These are phyloP conservation scores for Teunomyces cretensis DNA, from an alignment of 805 yeast genomes.

Conservation along the genomic window DNA sequence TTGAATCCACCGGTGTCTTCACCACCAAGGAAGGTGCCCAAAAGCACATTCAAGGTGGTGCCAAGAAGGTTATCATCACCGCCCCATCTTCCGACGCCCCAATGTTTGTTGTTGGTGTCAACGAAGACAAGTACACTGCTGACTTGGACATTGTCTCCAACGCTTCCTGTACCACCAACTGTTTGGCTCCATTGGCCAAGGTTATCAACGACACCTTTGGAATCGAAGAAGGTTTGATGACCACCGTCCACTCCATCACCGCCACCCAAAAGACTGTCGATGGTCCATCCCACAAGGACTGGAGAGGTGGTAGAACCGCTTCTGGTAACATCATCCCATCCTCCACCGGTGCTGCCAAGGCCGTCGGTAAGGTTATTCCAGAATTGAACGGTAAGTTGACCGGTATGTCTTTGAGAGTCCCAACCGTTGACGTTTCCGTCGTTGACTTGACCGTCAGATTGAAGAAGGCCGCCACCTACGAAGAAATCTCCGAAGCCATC, in stretches of 20 bases:
- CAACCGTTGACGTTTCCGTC: slow-evolving; percentile 36
- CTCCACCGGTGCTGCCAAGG: slow-evolving; percentile 39
- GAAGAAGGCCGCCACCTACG: slow-evolving; percentile 31
- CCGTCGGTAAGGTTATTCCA: slow-evolving; percentile 38
- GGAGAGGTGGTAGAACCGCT: slow-evolving; percentile 42
- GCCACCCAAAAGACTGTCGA: slow-evolving; percentile 39
- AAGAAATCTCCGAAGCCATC: slow-evolving; percentile 31
- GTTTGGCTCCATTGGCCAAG: slow-evolving; percentile 39
- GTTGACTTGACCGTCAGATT: slow-evolving; percentile 36
- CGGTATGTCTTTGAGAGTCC: slow-evolving; percentile 38
- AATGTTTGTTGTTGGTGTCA: slow-evolving; percentile 37
- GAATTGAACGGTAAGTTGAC: slow-evolving; percentile 38
- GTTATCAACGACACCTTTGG: slow-evolving; percentile 35
- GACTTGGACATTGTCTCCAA: slow-evolving; percentile 33
- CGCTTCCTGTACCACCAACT: slow-evolving; percentile 39
- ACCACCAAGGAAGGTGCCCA: slow-evolving; percentile 35
- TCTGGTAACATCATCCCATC: slow-evolving; percentile 37
- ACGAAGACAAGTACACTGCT: slow-evolving; percentile 32
- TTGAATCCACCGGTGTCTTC: slow-evolving; percentile 38
- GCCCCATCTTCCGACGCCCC: slow-evolving; percentile 38
- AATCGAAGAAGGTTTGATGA: slow-evolving; percentile 37
- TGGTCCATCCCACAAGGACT: slow-evolving; percentile 39
- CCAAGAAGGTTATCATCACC: slow-evolving; percentile 35
- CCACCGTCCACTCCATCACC: slow-evolving; percentile 38
- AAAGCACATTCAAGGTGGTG: slow-evolving; percentile 37